phyloP scores from a whole-genome alignment of 371 early-diverging fungal genomes.

The Mortierella polycephala region DNA sequence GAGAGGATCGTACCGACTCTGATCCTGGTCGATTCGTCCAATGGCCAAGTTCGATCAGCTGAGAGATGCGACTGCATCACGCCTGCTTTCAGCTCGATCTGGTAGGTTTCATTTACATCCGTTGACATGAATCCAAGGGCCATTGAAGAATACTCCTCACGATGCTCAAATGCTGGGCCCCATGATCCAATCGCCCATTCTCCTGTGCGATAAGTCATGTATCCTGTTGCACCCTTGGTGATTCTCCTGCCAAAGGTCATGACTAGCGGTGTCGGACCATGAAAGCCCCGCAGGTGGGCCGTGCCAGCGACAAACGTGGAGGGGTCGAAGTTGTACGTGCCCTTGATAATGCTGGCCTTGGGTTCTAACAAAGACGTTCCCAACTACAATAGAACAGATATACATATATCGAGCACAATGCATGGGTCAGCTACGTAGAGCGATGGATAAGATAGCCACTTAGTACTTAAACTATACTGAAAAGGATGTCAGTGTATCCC shows the following conservation, averaged over 20 bases:
- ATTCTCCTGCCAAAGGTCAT: constrained; percentile 75
- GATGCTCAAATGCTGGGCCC: constrained; percentile 64
- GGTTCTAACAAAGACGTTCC: constrained; percentile 71
- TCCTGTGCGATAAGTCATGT: constrained; percentile 81
- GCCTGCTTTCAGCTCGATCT: constrained; percentile 67
- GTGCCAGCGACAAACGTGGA: constrained; percentile 73
- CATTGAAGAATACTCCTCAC: constrained; percentile 67
- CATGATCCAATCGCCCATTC: constrained; percentile 76
- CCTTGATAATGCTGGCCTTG: constrained; percentile 68
- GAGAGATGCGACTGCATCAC: constrained; percentile 49
- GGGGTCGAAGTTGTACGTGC: constrained; percentile 72
- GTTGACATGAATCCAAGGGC: constrained; percentile 68
- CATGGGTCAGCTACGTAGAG: no score
- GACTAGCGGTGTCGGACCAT: constrained; percentile 72
- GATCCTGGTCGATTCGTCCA: constrained; percentile 31
- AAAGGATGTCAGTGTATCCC: background rate
- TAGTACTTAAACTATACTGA: no score
- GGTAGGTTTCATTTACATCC: constrained; percentile 61
- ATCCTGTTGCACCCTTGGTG: constrained; percentile 73
- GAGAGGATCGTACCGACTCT: constrained; percentile 57
- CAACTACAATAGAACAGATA: constrained; percentile 50
- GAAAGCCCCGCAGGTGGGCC: constrained; percentile 61
- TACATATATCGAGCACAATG: no score
- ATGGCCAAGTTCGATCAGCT: constrained; percentile 39
- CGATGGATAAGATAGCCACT: no score